A percentile compares a stretch with the other conserved stretches of the same genome.
Evolutionary conservation across 1,139 yeast species (phyloP).

Genomic region (Saccharomycopsis hybrid): DNA sequence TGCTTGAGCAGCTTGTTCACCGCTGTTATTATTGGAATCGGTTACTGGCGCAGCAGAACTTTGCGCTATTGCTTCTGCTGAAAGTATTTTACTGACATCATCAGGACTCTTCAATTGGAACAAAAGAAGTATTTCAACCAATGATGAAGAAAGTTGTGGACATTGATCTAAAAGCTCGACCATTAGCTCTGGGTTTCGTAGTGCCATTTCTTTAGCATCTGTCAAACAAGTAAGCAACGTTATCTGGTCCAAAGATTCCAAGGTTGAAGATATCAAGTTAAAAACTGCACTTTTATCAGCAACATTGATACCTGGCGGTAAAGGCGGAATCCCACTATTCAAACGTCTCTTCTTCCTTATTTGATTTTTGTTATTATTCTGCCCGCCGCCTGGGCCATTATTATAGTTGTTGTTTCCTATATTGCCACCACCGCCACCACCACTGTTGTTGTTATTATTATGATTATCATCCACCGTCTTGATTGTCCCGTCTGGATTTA

Average conservation of each 20-base stretch:
- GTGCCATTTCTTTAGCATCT: slow-evolving; percentile 61
- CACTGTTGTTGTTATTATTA: slow-evolving; percentile 10
- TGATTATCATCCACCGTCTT: background rate
- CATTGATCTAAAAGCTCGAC: slow-evolving; percentile 57
- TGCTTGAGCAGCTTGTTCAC: slow-evolving; percentile 19
- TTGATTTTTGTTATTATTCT: slow-evolving; percentile 4
- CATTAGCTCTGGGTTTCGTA: slow-evolving; percentile 57
- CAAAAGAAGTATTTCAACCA: slow-evolving; percentile 68
- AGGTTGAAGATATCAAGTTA: slow-evolving; percentile 55
- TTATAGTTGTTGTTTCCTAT: slow-evolving; percentile 4
- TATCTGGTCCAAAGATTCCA: slow-evolving; percentile 50
- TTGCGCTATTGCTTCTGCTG: background rate
- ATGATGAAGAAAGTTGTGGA: slow-evolving; percentile 76
- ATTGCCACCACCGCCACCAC: slow-evolving; percentile 17
- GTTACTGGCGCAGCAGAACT: background rate
- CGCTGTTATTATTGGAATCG: slow-evolving; percentile 3
- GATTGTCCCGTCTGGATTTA: slow-evolving; percentile 16
- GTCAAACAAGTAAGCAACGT: slow-evolving; percentile 49
- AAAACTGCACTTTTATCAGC: slow-evolving; percentile 47
- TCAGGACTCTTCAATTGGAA: slow-evolving; percentile 53
- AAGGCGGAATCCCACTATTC: slow-evolving; percentile 32
- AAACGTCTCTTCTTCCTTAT: slow-evolving; percentile 19
- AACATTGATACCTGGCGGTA: slow-evolving; percentile 44
- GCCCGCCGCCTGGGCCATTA: background rate
- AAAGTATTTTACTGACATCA: slow-evolving; percentile 38